phyloP scores from a whole-genome alignment of 2,329 filamentous ascomycete genomes.

The Scorias spongiosa region DNA sequence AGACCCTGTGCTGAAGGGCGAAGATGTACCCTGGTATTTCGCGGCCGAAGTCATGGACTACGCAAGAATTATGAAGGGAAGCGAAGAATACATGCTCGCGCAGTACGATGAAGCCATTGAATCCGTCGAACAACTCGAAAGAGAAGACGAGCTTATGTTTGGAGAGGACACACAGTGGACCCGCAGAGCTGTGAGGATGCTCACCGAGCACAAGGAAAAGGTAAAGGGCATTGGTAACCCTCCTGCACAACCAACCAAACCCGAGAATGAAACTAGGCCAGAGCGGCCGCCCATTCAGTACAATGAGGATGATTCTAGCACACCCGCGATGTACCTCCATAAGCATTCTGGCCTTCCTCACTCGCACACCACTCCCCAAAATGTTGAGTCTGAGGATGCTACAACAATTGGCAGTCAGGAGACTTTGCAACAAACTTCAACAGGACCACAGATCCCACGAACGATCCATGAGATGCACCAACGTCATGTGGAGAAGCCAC shows the following conservation, averaged over 20 bases:
- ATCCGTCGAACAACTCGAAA: slow-evolving; percentile 59
- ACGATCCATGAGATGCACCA: slow-evolving; percentile 32
- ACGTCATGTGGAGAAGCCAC: slow-evolving; percentile 28
- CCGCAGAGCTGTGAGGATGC: slow-evolving; percentile 60
- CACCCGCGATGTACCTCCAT: slow-evolving; percentile 35
- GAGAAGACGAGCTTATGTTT: slow-evolving; percentile 83
- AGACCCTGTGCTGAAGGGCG: slow-evolving; percentile 50
- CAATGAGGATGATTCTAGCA: slow-evolving; percentile 29
- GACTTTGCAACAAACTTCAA: neutral
- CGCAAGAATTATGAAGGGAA: slow-evolving; percentile 87
- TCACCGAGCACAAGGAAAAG: slow-evolving; percentile 64
- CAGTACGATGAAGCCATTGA: slow-evolving; percentile 70
- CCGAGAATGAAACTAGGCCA: slow-evolving; percentile 29
- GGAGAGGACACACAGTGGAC: slow-evolving; percentile 90
- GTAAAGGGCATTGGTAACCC: slow-evolving; percentile 52
- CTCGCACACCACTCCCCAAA: slow-evolving; percentile 10
- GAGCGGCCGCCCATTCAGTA: slow-evolving; percentile 34
- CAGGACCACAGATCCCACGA: slow-evolving; percentile 19
- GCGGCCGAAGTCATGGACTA: slow-evolving; percentile 90
- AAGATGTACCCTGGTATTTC: slow-evolving; percentile 88
- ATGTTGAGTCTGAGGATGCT: neutral
- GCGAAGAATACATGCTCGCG: slow-evolving; percentile 67
- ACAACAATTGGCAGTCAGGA: neutral
- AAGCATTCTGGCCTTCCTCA: slow-evolving; percentile 28
- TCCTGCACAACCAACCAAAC: slow-evolving; percentile 37